A percentile compares a stretch with the other conserved stretches of the same genome.
Evolutionary conservation across 257 asterid genomes (phyloP).

Genomic region (Thymus mandschuricus): DNA sequence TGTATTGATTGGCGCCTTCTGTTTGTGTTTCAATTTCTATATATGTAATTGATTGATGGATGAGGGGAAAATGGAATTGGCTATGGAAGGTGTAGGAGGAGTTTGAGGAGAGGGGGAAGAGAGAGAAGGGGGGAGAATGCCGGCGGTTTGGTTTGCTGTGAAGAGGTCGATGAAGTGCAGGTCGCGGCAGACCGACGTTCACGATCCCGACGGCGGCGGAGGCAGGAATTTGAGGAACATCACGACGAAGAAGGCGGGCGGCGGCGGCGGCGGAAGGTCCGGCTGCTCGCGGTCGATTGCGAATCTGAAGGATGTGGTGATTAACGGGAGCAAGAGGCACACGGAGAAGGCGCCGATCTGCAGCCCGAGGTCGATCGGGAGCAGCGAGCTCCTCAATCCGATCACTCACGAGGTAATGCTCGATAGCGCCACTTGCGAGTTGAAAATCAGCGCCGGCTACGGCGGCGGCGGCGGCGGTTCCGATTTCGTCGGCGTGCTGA

Average conservation of each 20-base stretch:
- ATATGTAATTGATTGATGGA: not conserved
- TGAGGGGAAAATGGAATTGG: not conserved
- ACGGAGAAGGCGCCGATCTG: slow-evolving; percentile 68
- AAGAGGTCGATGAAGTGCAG: slow-evolving; percentile 72
- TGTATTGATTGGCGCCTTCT: not conserved
- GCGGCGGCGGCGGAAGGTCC: slow-evolving; percentile 39
- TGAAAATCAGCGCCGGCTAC: slow-evolving; percentile 49
- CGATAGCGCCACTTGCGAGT: slow-evolving; percentile 69
- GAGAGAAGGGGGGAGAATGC: slow-evolving; percentile 47
- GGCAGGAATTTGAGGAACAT: slow-evolving; percentile 44
- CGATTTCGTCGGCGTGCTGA: slow-evolving; percentile 54
- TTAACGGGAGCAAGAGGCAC: slow-evolving; percentile 92
- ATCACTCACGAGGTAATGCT: slow-evolving; percentile 79
- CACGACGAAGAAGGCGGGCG: slow-evolving; percentile 49
- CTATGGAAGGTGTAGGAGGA: not conserved
- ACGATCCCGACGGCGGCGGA: slow-evolving; percentile 47
- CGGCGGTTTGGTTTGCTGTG: slow-evolving; percentile 80
- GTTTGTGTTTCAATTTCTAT: not conserved
- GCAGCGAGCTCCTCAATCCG: slow-evolving; percentile 82
- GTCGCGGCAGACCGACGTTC: slow-evolving; percentile 56
- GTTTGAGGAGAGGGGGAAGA: not conserved
- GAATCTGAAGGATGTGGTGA: slow-evolving; percentile 78
- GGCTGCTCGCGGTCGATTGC: slow-evolving; percentile 95
- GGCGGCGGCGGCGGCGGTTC: slow-evolving; percentile 22
- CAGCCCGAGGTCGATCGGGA: slow-evolving; percentile 89